phyloP scores from a whole-genome alignment of 257 asterid species.

The Avicennia marina region DNA sequence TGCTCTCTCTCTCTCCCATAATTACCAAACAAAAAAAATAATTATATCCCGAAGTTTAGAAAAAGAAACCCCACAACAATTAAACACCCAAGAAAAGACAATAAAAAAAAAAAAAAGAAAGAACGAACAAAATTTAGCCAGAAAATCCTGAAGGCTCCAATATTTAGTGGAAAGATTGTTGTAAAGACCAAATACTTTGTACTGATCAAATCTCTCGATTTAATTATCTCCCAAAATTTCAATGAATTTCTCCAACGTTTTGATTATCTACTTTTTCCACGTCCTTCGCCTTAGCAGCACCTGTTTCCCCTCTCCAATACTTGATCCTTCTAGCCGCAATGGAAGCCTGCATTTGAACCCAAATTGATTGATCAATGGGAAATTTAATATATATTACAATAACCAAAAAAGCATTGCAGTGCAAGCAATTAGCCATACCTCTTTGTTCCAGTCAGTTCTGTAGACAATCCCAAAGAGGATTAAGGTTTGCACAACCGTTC shows the following conservation, averaged over 20 bases:
- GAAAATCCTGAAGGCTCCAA: too few species aligned
- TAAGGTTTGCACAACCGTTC: constrained; percentile 42
- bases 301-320: constrained; percentile 47
- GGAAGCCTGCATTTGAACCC: constrained; percentile 36
- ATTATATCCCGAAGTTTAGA: too few species aligned
- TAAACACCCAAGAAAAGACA: too few species aligned
- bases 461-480: constrained; percentile 35
- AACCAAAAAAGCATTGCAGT: not conserved
- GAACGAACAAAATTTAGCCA: too few species aligned
- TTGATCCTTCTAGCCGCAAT: constrained; percentile 43
- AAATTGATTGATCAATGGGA: not conserved
- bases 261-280: constrained; percentile 20
- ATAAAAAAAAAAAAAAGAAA: too few species aligned
- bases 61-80: too few species aligned
- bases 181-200: not conserved
- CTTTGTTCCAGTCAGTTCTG: constrained; percentile 48
- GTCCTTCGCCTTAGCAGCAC: constrained; percentile 16
- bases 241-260: not conserved
- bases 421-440: constrained; percentile 32
- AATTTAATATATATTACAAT: not conserved
- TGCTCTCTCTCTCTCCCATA: too few species aligned
- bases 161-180: too few species aligned
- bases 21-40: too few species aligned
- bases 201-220: not conserved
- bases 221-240: not conserved